A percentile compares a stretch with the other conserved stretches of the same genome.
phyloP scores from a whole-genome alignment of 768 basidiomycete species.

The Boletus fagicola region DNA sequence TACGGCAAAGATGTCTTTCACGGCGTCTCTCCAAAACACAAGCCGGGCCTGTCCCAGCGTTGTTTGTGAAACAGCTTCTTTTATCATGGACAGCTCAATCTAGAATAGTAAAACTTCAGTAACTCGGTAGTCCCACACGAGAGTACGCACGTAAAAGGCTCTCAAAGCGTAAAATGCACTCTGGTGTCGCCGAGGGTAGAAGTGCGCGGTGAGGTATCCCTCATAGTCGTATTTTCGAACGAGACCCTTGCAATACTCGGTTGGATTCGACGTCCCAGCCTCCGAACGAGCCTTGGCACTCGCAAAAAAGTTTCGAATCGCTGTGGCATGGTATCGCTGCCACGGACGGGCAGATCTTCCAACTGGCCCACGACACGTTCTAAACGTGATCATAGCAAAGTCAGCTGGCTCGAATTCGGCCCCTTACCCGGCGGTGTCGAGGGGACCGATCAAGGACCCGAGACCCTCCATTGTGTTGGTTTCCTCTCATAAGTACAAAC shows the following conservation, averaged over 20 bases:
- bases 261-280: constrained; percentile 39
- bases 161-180: constrained; percentile 74
- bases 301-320: constrained; percentile 15
- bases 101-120: constrained; percentile 31
- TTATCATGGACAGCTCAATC: constrained; percentile 76
- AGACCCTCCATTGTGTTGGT: background rate
- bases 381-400: constrained; percentile 21
- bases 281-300: constrained; percentile 4
- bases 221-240: constrained; percentile 84
- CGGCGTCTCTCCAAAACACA: constrained; percentile 84
- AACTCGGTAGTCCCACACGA: background rate
- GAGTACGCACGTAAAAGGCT: constrained; percentile 73
- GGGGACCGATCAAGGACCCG: constrained; percentile 13
- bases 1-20: constrained; percentile 67
- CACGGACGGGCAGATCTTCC: constrained; percentile 7
- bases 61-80: constrained; percentile 71
- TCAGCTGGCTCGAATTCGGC: constrained; percentile 5
- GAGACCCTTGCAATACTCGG: constrained; percentile 65
- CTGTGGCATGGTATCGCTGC: constrained; percentile 5
- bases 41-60: constrained; percentile 80
- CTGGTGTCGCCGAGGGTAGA: constrained; percentile 66
- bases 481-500: background rate
- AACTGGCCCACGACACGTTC: constrained; percentile 11
- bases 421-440: constrained; percentile 23
- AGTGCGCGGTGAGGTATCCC: constrained; percentile 65